Percentiles rank a stretch among this genome's conserved stretches.
These are phyloP conservation scores for Fusarium pseudograminearum DNA, from an alignment of 2,329 filamentous ascomycete species.

Conservation along the genomic window DNA sequence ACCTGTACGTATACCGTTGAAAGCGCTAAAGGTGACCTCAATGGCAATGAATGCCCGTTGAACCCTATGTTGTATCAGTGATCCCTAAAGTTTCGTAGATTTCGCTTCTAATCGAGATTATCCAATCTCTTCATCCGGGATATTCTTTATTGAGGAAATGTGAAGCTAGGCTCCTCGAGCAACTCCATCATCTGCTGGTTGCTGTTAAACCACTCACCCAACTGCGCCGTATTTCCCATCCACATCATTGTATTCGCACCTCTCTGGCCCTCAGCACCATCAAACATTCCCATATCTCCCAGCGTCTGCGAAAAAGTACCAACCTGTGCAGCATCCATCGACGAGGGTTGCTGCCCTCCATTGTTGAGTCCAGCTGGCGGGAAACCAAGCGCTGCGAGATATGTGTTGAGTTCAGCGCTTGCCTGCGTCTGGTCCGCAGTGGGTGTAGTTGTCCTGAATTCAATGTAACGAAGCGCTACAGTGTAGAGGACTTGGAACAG, in stretches of 20 bases:
- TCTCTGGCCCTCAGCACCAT: slow-evolving; percentile 34
- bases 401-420: slow-evolving; percentile 45
- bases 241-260: slow-evolving; percentile 49
- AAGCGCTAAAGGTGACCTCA: slow-evolving; percentile 1
- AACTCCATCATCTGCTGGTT: slow-evolving; percentile 55
- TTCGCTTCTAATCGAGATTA: neutral
- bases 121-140: neutral
- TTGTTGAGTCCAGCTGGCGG: slow-evolving; percentile 31
- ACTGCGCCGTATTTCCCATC: slow-evolving; percentile 54
- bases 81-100: neutral
- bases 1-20: neutral
- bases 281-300: slow-evolving; percentile 21
- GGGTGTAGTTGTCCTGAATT: slow-evolving; percentile 58
- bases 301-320: slow-evolving; percentile 28
- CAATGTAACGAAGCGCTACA: slow-evolving; percentile 69
- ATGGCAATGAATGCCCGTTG: neutral
- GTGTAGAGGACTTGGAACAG: slow-evolving; percentile 70
- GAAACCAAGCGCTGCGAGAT: slow-evolving; percentile 64
- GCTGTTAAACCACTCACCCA: slow-evolving; percentile 56
- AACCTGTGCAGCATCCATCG: slow-evolving; percentile 15
- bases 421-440: slow-evolving; percentile 52
- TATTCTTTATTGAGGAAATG: slow-evolving; percentile 33
- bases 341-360: slow-evolving; percentile 33
- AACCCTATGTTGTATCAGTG: neutral
- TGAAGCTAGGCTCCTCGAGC: slow-evolving; percentile 49